Evolutionary conservation across 2,329 filamentous ascomycete species (phyloP), one percentile per base, ranked within the genome.

Genomic region (Xylariaceae sp.): DNA sequence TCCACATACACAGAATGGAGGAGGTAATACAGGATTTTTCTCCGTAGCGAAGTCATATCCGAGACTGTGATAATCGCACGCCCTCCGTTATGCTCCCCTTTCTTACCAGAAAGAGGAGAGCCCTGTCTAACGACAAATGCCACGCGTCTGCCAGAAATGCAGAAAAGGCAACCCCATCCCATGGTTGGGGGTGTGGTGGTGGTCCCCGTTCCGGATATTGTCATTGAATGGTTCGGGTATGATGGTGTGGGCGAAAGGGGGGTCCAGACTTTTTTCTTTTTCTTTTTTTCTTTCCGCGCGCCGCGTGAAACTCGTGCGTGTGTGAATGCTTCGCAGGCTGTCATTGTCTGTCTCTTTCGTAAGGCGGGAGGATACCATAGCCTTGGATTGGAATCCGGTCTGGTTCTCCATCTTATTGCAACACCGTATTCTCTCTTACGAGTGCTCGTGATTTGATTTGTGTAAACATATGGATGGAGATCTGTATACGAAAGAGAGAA

Each of bases 121-220:
- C 9, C 56, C 49, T 59, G 48, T 56, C 34, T 59, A 55, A 47
- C 53, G 58, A 53, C 54, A 30, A 30, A 54, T 59, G 61, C 61
- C 61, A 58, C 56, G 61, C 59, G 56, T 63, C 61, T 63, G 61
- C 59, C 59, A 63, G 56, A 55, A 63, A 63, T 63, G 61, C 56
- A 61, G 59, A 11, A 37, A 50, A 50, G 37, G 53, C 45, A 23
- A 13, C 48, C 18, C 37, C 39, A 30, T 30, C 23, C 23, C 23
- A 30, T 30, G 23, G 23, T 30, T 30, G 23, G 23, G 23, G 23
- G 5, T 30, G 23, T 30, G 23, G 23, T 30, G 23, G 23, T 30
- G 23, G 23, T 42, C 37, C 37, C 37, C 37, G 56, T 63, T 48
- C 59, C 59, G 23, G 53, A 45, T 0, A 17, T 55, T 51, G 54